These are phyloP conservation scores for Lepidium aucheri DNA, from an alignment of 345 rosid species.

Conservation along the genomic window DNA sequence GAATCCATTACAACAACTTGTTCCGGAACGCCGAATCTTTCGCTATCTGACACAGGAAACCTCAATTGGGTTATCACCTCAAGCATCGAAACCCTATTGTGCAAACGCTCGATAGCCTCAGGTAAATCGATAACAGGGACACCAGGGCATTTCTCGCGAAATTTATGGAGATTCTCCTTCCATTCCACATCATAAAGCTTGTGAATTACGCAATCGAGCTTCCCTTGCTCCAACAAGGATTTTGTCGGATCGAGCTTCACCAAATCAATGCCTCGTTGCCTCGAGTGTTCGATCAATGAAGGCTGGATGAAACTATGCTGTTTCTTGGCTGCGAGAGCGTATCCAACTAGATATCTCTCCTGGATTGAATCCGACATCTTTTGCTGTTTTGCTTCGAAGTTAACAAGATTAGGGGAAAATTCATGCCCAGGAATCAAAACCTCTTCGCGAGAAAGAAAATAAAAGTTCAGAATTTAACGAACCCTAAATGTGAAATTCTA, in stretches of 20 bases:
- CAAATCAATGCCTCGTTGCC: conserved; percentile 33
- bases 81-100: conserved; percentile 49
- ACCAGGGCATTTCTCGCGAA: conserved; percentile 32
- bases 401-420: conserved; percentile 1
- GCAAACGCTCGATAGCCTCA: conserved; percentile 35
- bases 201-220: conserved; percentile 56
- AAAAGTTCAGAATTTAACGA: background rate
- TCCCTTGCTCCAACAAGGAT: conserved; percentile 45
- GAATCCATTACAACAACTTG: conserved; percentile 38
- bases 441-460: background rate
- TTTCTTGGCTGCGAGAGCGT: conserved; percentile 48
- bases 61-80: conserved; percentile 35
- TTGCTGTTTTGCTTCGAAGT: conserved; percentile 5
- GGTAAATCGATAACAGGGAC: conserved; percentile 45
- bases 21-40: conserved; percentile 29
- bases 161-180: conserved; percentile 32
- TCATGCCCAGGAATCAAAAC: conserved; percentile 24
- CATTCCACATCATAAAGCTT: conserved; percentile 43
- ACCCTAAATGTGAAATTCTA: background rate
- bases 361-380: conserved; percentile 27
- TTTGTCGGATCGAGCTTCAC: conserved; percentile 34
- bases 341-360: conserved; percentile 33
- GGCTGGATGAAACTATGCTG: conserved; percentile 37
- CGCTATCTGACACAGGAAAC: conserved; percentile 11
- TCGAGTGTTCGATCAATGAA: conserved; percentile 38